Percentiles rank a stretch among this genome's conserved stretches.
Conservation (phyloP, 768 basidiomycete species). For the Suillus luteus region DNA sequence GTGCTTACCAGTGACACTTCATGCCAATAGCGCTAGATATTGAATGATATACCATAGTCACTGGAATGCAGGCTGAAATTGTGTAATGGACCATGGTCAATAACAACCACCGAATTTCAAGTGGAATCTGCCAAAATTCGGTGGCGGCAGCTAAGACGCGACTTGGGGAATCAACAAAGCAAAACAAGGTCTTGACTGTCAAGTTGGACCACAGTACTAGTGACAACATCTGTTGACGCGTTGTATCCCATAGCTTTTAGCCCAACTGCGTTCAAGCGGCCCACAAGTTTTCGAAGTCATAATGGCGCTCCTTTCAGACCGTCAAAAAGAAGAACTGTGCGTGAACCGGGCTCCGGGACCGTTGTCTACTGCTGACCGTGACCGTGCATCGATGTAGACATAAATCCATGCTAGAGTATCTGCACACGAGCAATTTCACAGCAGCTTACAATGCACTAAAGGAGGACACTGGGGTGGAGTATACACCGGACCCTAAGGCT, state of each 20-base stretch:
- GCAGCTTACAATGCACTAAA: constrained; percentile 64
- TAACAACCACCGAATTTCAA: neutral
- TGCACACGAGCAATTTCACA: constrained; percentile 64
- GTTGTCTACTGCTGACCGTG: constrained; percentile 17
- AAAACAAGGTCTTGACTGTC: constrained; percentile 32
- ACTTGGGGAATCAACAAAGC: constrained; percentile 28
- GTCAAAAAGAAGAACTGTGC: constrained; percentile 50
- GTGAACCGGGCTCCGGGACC: constrained; percentile 23
- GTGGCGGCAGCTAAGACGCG: neutral
- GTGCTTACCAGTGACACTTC: neutral
- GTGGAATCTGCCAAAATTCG: neutral
- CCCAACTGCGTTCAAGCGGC: constrained; percentile 13
- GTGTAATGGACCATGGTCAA: neutral
- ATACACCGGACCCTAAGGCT: constrained; percentile 82
- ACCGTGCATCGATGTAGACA: constrained; percentile 48
- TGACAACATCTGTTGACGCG: constrained; percentile 21
- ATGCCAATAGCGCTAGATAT: neutral
- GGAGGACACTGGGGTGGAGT: constrained; percentile 56
- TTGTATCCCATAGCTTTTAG: constrained; percentile 12
- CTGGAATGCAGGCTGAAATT: neutral
- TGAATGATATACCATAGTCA: neutral
- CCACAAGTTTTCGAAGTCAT: constrained; percentile 14
- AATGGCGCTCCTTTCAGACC: constrained; percentile 48
- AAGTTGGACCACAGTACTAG: neutral
- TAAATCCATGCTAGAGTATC: constrained; percentile 81